A percentile compares a stretch with the other conserved stretches of the same genome.
Evolutionary conservation across 129 eudicot genomes (phyloP).

Genomic region (Escallonia herrerae): DNA sequence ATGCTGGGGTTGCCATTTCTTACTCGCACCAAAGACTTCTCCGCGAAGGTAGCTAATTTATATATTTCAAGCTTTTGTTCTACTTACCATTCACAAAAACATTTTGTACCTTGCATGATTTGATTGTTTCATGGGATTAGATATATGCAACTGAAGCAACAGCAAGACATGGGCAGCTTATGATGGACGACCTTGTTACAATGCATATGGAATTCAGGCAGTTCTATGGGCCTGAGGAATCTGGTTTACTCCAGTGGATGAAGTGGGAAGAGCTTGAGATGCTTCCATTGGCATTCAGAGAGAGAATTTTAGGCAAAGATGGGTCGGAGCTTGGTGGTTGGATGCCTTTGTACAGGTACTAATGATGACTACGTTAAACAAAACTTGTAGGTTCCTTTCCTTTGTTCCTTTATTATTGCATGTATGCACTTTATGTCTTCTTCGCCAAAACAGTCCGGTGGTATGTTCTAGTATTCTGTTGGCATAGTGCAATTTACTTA

Average conservation of each 20-base stretch:
- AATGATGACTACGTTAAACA: not conserved
- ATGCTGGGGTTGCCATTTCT: conserved; percentile 92
- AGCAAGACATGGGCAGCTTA: conserved; percentile 56
- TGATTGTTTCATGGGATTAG: conserved; percentile 21
- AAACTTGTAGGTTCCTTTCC: too few species aligned
- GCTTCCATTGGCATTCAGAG: conserved; percentile 58
- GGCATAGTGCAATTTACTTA: too few species aligned
- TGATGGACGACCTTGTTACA: conserved; percentile 86
- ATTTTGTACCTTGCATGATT: not conserved
- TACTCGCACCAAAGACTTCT: conserved; percentile 56
- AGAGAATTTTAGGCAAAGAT: conserved; percentile 57
- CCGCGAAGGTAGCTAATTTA: conserved; percentile 48
- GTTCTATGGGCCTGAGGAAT: conserved; percentile 64
- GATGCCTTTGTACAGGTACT: conserved; percentile 83
- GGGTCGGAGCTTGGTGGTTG: conserved; percentile 67
- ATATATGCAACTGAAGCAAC: conserved; percentile 91
- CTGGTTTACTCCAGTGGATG: conserved; percentile 42
- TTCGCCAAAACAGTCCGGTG: too few species aligned
- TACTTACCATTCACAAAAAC: not conserved
- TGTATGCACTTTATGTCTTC: too few species aligned
- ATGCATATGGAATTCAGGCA: conserved; percentile 79
- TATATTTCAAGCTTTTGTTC: not conserved
- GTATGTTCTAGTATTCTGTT: too few species aligned
- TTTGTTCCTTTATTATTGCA: too few species aligned
- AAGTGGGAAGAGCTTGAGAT: conserved; percentile 77